Percentiles rank a stretch among this genome's conserved stretches.
These are phyloP conservation scores for Jackrogersella multiformis DNA, from an alignment of 495 filamentous ascomycete genomes.

Conservation along the genomic window DNA sequence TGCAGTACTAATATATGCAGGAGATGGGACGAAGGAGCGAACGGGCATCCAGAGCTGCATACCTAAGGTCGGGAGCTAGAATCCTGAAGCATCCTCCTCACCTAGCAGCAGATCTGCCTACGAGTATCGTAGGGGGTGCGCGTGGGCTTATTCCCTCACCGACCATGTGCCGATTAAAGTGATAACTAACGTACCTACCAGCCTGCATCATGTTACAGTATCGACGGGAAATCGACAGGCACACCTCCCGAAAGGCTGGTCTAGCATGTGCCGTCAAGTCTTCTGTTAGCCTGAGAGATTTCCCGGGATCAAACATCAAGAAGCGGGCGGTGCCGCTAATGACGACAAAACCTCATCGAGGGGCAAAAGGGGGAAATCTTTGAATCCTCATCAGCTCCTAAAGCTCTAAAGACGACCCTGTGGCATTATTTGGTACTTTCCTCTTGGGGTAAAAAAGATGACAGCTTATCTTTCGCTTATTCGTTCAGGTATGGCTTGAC, in stretches of 20 bases:
- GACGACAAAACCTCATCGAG: slow-evolving; percentile 24
- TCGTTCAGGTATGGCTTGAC: slow-evolving; percentile 37
- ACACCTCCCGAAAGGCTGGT: slow-evolving; percentile 39
- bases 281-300: slow-evolving; percentile 16
- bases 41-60: slow-evolving; percentile 21
- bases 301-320: slow-evolving; percentile 29
- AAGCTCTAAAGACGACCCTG: slow-evolving; percentile 13
- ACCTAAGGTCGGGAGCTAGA: slow-evolving; percentile 26
- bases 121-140: not conserved
- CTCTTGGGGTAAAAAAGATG: slow-evolving; percentile 13
- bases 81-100: slow-evolving; percentile 26
- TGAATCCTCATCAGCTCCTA: slow-evolving; percentile 16
- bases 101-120: slow-evolving; percentile 7
- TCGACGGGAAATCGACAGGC: slow-evolving; percentile 40
- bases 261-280: slow-evolving; percentile 16
- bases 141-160: slow-evolving; percentile 25
- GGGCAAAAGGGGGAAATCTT: slow-evolving; percentile 1
- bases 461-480: slow-evolving; percentile 32
- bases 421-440: slow-evolving; percentile 19
- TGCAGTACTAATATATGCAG: slow-evolving; percentile 19
- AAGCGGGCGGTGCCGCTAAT: slow-evolving; percentile 40
- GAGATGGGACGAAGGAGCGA: slow-evolving; percentile 32
- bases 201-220: slow-evolving; percentile 35
- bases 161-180: slow-evolving; percentile 25
- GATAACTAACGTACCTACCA: slow-evolving; percentile 15